phyloP scores from a whole-genome alignment of 768 basidiomycete genomes.

The Udeniomyces megalosporus region DNA sequence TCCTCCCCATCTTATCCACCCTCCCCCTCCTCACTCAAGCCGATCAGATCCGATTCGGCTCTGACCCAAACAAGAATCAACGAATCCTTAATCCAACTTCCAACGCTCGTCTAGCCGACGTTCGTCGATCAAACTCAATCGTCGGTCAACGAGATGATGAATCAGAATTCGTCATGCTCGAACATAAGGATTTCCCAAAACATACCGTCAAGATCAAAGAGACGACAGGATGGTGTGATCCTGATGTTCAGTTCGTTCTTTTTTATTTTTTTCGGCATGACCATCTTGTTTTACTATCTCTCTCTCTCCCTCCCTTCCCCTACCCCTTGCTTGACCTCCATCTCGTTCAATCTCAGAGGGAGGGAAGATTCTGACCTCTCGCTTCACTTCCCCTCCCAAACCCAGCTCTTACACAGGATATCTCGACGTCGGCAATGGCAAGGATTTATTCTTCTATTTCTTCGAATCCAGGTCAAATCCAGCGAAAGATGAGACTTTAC shows the following conservation, averaged over 20 bases:
- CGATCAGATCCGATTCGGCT: conserved; percentile 9
- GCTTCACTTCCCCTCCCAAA: background rate
- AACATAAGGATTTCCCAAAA: conserved; percentile 7
- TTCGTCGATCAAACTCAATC: background rate
- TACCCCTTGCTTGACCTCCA: too few relatives aligned
- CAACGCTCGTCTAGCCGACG: background rate
- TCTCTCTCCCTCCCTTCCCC: too few relatives aligned
- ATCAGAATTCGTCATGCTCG: conserved; percentile 8
- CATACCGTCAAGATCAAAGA: conserved; percentile 15
- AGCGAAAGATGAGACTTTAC: conserved; percentile 25
- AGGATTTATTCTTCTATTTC: conserved; percentile 34
- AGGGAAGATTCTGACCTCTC: too few relatives aligned
- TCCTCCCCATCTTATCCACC: background rate
- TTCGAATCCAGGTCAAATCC: conserved; percentile 46
- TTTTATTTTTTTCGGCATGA: too few relatives aligned
- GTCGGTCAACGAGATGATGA: background rate
- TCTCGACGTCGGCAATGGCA: conserved; percentile 12
- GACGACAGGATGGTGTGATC: conserved; percentile 15
- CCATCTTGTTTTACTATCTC: too few relatives aligned
- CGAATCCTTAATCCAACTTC: background rate
- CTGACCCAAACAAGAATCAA: background rate
- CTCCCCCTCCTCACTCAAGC: background rate
- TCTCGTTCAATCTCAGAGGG: too few relatives aligned
- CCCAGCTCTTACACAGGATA: background rate
- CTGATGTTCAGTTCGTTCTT: background rate